These are phyloP conservation scores for Viola odorata DNA, from an alignment of 345 rosid genomes.

Conservation along the genomic window DNA sequence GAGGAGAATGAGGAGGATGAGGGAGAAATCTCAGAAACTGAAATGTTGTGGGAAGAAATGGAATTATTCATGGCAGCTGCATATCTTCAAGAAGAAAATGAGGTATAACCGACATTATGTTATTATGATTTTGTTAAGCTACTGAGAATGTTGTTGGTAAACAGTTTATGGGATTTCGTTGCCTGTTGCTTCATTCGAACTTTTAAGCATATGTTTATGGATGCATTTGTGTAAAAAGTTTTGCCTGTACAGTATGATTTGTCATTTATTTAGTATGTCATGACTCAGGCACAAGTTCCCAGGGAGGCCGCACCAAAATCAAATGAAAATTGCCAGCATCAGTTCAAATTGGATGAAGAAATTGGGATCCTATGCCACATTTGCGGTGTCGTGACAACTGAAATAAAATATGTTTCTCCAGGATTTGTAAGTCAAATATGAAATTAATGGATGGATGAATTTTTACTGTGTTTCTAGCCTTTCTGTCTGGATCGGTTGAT, in stretches of 20 bases:
- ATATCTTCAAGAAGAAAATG: slow-evolving; percentile 65
- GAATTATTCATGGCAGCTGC: slow-evolving; percentile 68
- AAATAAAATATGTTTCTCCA: slow-evolving; percentile 65
- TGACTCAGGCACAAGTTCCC: slow-evolving; percentile 27
- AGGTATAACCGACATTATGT: slow-evolving; percentile 36
- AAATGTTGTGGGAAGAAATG: slow-evolving; percentile 91
- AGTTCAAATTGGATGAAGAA: slow-evolving; percentile 64
- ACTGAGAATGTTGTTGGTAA: no score
- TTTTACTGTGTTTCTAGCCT: not conserved
- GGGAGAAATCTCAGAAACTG: slow-evolving; percentile 60
- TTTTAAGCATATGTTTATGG: no score
- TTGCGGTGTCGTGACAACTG: slow-evolving; percentile 71
- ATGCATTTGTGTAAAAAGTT: no score
- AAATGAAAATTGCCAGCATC: slow-evolving; percentile 50
- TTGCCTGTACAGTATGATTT: no score
- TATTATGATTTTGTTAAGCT: not conserved
- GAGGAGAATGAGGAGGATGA: slow-evolving; percentile 46
- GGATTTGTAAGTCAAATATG: slow-evolving; percentile 70
- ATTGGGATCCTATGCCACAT: slow-evolving; percentile 60
- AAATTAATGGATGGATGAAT: not conserved
- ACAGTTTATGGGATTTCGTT: not conserved
- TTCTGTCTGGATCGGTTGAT: no score
- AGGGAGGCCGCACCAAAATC: slow-evolving; percentile 34
- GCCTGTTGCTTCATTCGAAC: not conserved
- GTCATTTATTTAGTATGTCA: no score